Percentiles rank a stretch among this genome's conserved stretches.
Conservation (phyloP, 495 filamentous ascomycete genomes). For the Trichoderma orchidacearum region DNA sequence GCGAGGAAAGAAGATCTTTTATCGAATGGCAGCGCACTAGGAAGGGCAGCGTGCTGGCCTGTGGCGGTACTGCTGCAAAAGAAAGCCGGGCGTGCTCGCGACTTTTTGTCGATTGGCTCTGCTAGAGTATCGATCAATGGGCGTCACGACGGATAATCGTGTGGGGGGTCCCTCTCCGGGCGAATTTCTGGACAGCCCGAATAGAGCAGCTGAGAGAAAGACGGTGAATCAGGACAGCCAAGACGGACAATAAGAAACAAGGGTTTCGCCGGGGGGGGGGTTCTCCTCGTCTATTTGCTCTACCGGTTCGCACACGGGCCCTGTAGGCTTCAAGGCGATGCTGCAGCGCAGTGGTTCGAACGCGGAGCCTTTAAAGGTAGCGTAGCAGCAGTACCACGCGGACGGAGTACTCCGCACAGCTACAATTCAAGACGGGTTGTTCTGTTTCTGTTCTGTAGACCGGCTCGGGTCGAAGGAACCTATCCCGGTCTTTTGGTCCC, state of each 20-base stretch:
- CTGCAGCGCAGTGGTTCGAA: too few relatives aligned
- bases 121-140: background rate
- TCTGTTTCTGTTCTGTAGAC: too few relatives aligned
- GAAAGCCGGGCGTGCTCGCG: background rate
- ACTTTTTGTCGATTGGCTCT: background rate
- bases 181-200: background rate
- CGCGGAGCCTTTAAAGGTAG: too few relatives aligned
- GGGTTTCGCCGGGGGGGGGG: too few relatives aligned
- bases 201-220: background rate
- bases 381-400: background rate
- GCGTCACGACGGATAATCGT: background rate
- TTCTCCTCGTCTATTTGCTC: too few relatives aligned
- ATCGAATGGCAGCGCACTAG: too few relatives aligned
- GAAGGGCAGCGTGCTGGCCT: too few relatives aligned
- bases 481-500: background rate
- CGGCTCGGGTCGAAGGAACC: background rate
- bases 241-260: background rate
- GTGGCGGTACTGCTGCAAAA: background rate
- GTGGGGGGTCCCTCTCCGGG: background rate
- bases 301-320: too few relatives aligned
- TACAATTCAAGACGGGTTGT: too few relatives aligned
- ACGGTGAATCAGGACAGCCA: background rate
- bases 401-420: background rate
- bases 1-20: background rate
- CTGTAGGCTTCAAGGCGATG: too few relatives aligned